Percentiles rank a stretch among this genome's conserved stretches.
These are phyloP conservation scores for Domatiomyces catenatus DNA, from an alignment of 2,329 filamentous ascomycete genomes.

Conservation along the genomic window DNA sequence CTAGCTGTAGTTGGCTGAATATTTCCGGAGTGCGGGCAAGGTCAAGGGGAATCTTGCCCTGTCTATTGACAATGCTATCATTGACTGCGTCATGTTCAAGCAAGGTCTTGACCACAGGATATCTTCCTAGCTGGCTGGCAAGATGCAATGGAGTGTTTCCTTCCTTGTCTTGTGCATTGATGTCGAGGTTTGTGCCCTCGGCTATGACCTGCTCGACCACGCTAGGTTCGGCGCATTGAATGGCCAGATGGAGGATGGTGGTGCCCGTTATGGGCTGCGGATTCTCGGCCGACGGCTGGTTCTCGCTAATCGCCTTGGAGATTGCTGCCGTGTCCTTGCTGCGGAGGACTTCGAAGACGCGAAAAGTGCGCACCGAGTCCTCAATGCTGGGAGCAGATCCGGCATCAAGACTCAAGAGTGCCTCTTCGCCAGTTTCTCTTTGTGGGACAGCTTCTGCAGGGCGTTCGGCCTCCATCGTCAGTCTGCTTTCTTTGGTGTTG, in stretches of 20 bases:
- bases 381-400: slow-evolving; percentile 49
- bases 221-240: slow-evolving; percentile 83
- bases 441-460: slow-evolving; percentile 19
- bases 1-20: slow-evolving; percentile 84
- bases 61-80: slow-evolving; percentile 70
- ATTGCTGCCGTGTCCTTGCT: slow-evolving; percentile 85
- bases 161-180: slow-evolving; percentile 83
- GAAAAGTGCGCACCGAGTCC: slow-evolving; percentile 86
- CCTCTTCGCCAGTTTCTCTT: slow-evolving; percentile 20
- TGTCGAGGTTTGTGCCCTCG: slow-evolving; percentile 53
- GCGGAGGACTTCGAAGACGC: slow-evolving; percentile 80
- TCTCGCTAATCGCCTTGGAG: slow-evolving; percentile 59
- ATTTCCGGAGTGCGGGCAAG: slow-evolving; percentile 85
- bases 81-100: slow-evolving; percentile 74
- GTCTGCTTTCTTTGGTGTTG: slow-evolving; percentile 19
- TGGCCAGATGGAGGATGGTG: slow-evolving; percentile 78
- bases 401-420: slow-evolving; percentile 21
- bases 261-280: slow-evolving; percentile 45
- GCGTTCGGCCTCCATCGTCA: slow-evolving; percentile 17
- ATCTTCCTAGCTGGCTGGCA: slow-evolving; percentile 67
- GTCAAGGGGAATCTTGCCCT: slow-evolving; percentile 74
- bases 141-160: slow-evolving; percentile 89
- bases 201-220: slow-evolving; percentile 93
- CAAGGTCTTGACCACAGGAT: slow-evolving; percentile 64
- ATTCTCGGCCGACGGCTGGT: slow-evolving; percentile 32